Evolutionary conservation across 2,329 filamentous ascomycete genomes (phyloP), one percentile per base, ranked within the genome.

Genomic region (Neurospora crassa): DNA sequence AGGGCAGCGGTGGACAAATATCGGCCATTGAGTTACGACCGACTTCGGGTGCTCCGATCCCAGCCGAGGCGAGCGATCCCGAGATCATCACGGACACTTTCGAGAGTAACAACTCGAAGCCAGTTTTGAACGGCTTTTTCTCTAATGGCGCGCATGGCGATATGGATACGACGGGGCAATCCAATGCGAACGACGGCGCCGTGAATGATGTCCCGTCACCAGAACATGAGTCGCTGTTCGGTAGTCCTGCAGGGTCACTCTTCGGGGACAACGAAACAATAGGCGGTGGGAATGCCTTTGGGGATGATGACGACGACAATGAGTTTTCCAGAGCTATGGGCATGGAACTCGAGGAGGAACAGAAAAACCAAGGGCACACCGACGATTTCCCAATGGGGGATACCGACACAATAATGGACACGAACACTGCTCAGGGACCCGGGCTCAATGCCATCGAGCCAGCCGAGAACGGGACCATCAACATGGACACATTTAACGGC

Each of bases 11-110:
- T 16, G 86, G 92, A 6, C 96, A 99, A 78, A 94, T 98, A 72
- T 96, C 93, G 2, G 89, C 93, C 1, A 90, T 99, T 53, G 94
- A 98, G 80, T 87, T 93, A 71, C 88, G 96, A 3, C 95, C 96
- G 2, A 85, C 91, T 70, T 93, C 90, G 34, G 91, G 88, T 41
- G 81, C 92, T 0, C 90, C 92, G 1, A 87, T 98, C 1, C 93
- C 94, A 0, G 88, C 89, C 70, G 91, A 92, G 72, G 90, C 90
- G 1, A 84, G 83, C 45, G 86, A 89, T 72, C 87, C 92, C 70
- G 79, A 82, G 24, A 73, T 83, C 1, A 82, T 81, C 1, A 92
- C 89, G 74, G 89, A 89, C 6, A 96, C 92, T 0, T 91, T 94
- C 72, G 87, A 89, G 0, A 91, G 89, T n/a, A 95, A 93, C 76